Conservation (phyloP, 129 eudicot species). For the Flaveria ramosissima region DNA sequence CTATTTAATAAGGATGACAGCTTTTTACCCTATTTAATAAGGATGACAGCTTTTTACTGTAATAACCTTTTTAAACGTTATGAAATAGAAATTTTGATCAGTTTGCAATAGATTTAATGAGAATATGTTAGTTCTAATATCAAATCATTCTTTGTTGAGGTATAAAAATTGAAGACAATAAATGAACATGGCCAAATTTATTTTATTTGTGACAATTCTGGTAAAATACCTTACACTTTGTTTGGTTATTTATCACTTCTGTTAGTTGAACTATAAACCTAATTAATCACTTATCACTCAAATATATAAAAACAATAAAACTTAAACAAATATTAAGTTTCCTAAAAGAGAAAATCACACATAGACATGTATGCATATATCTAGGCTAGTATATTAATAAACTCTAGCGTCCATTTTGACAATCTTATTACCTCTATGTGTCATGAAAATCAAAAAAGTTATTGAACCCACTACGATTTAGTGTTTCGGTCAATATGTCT, state of each 20-base stretch:
- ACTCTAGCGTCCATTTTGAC: no score
- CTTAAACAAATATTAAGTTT: not conserved
- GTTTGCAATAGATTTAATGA: not conserved
- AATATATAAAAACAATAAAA: not conserved
- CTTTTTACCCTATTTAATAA: not conserved
- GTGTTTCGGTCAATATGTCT: no score
- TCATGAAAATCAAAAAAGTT: no score
- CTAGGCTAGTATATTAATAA: no score
- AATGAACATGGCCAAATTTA: not conserved
- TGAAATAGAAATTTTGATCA: not conserved
- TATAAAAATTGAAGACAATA: not conserved
- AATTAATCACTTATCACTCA: not conserved
- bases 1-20: not conserved
- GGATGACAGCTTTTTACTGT: not conserved
- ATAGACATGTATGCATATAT: not conserved
- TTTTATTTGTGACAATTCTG: slow-evolving; percentile 1
- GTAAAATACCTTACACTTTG: not conserved
- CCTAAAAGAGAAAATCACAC: not conserved
- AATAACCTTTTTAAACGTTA: not conserved
- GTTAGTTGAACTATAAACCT: not conserved
- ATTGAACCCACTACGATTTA: no score
- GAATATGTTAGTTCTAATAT: not conserved
- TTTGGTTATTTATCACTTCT: not conserved
- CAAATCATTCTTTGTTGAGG: not conserved
- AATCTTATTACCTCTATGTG: no score